Evolutionary conservation across 371 early-diverging fungal species (phyloP).

Genomic region (Umbelopsis sp.): DNA sequence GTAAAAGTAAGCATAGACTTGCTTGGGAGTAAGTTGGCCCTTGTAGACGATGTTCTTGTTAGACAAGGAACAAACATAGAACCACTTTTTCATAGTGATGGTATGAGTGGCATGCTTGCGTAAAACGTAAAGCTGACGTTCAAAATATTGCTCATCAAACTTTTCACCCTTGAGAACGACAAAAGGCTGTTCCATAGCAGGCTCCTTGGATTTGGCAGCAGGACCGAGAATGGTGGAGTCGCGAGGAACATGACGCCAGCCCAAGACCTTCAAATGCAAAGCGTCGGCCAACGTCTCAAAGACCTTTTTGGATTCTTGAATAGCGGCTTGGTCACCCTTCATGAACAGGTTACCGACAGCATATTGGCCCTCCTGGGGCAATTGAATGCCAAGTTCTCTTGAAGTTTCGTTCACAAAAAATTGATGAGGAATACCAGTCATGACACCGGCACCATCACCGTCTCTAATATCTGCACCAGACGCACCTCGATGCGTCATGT

Average conservation of each 20-base stretch:
- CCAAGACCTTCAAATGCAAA: constrained; percentile 76
- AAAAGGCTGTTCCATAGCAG: constrained; percentile 94
- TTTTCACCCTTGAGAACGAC: constrained; percentile 55
- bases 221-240: constrained; percentile 90
- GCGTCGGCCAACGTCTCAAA: constrained; percentile 79
- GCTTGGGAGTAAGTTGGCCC: constrained; percentile 92
- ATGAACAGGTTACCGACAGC: constrained; percentile 95
- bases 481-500: constrained; percentile 92
- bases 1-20: constrained; percentile 89
- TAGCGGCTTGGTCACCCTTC: constrained; percentile 62
- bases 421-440: constrained; percentile 92
- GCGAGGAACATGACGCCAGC: constrained; percentile 91
- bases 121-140: constrained; percentile 86
- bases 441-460: constrained; percentile 91
- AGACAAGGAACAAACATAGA: constrained; percentile 95
- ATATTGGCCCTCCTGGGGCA: constrained; percentile 84
- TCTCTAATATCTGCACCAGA: constrained; percentile 89
- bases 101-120: constrained; percentile 89
- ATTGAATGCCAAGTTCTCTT: constrained; percentile 57
- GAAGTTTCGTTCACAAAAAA: constrained; percentile 73
- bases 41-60: constrained; percentile 94
- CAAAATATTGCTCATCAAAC: constrained; percentile 78
- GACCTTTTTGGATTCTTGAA: constrained; percentile 65
- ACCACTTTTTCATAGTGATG: constrained; percentile 82
- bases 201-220: constrained; percentile 86